Percentiles rank a stretch among this genome's conserved stretches.
These are phyloP conservation scores for Colletotrichum sublineola DNA, from an alignment of 2,329 filamentous ascomycete species.

Conservation along the genomic window DNA sequence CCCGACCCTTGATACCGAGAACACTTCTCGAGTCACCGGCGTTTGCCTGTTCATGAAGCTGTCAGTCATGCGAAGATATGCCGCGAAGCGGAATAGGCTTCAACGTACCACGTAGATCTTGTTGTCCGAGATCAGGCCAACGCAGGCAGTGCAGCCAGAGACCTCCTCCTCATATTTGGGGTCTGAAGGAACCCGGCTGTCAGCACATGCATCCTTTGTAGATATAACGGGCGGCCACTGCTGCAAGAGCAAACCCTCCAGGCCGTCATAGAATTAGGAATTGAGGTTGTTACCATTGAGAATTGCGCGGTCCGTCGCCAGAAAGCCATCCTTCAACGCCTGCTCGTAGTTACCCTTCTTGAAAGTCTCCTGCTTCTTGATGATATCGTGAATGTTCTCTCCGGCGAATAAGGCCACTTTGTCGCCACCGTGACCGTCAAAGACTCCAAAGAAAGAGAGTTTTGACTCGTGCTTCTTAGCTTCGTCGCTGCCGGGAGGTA, in stretches of 20 bases:
- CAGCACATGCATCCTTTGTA: constrained; percentile 21
- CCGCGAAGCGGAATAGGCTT: constrained; percentile 29
- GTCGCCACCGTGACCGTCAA: constrained; percentile 96
- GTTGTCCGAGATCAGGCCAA: constrained; percentile 87
- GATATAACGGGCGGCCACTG: neutral
- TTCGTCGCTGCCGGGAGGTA: constrained; percentile 68
- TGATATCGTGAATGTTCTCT: constrained; percentile 92
- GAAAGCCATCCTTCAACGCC: constrained; percentile 95
- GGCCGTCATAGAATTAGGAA: neutral
- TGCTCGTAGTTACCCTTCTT: constrained; percentile 93
- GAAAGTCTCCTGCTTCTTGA: constrained; percentile 95
- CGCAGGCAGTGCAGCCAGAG: constrained; percentile 96
- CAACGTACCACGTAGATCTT: constrained; percentile 94
- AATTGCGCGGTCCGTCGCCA: constrained; percentile 96
- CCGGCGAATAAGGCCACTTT: constrained; percentile 95
- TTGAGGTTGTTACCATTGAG: constrained; percentile 80
- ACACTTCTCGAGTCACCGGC: constrained; percentile 96
- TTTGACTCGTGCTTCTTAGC: constrained; percentile 77
- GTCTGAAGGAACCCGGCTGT: constrained; percentile 68
- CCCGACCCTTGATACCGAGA: constrained; percentile 94
- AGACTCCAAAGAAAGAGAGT: constrained; percentile 97
- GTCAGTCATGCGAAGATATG: constrained; percentile 46
- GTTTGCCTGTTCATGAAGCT: constrained; percentile 78
- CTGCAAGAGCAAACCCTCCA: neutral
- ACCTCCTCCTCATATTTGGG: constrained; percentile 98